phyloP scores from a whole-genome alignment of 371 early-diverging fungal genomes.

The Blakeslea trispora region DNA sequence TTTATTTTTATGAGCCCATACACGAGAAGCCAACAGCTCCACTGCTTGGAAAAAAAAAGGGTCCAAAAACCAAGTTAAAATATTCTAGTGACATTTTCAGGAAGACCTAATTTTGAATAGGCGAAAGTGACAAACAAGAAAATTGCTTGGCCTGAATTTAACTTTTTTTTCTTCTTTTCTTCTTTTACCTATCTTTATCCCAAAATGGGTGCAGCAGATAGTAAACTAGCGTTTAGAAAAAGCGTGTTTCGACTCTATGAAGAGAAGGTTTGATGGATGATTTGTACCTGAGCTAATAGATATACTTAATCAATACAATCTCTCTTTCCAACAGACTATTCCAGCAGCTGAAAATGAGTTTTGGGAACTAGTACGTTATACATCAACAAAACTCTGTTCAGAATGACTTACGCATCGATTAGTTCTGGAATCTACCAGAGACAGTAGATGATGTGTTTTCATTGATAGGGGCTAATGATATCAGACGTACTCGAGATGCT shows the following conservation, averaged over 20 bases:
- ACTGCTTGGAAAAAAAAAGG: conserved; percentile 1
- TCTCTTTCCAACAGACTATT: conserved; percentile 51
- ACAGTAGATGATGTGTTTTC: conserved; percentile 85
- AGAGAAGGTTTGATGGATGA: conserved; percentile 56
- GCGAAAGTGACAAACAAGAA: neutral
- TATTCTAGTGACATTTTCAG: neutral
- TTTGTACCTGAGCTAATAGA: too few relatives aligned
- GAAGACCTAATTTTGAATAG: too few relatives aligned
- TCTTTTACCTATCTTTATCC: conserved; percentile 3
- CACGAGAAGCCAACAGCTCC: conserved; percentile 7
- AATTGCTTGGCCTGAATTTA: neutral
- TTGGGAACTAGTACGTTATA: conserved; percentile 58
- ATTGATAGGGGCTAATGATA: conserved; percentile 81
- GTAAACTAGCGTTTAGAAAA: conserved; percentile 87
- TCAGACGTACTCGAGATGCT: conserved; percentile 72
- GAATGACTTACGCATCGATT: neutral
- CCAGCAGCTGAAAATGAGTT: conserved; percentile 68
- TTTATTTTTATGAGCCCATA: conserved; percentile 12
- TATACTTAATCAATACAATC: too few relatives aligned
- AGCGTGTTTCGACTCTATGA: conserved; percentile 81
- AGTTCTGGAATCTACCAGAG: conserved; percentile 84
- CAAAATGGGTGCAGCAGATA: conserved; percentile 87
- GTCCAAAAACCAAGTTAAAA: neutral
- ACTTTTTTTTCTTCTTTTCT: conserved; percentile 8
- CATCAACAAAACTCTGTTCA: too few relatives aligned